Evolutionary conservation across 1,139 yeast species (phyloP).

Genomic region (Tardiomyces blankii): DNA sequence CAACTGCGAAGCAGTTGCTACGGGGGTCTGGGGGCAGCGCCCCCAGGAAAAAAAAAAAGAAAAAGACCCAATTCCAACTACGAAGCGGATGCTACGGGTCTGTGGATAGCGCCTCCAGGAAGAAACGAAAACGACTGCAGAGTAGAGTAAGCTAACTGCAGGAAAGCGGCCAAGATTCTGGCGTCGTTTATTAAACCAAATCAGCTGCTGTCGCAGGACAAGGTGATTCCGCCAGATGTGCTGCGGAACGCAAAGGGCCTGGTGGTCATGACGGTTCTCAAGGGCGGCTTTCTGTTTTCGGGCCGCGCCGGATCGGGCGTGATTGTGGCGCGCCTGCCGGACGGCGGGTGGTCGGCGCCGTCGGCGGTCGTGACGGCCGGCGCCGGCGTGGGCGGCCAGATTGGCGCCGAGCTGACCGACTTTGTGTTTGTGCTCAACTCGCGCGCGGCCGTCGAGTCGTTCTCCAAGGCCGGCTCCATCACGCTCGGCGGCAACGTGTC

Average conservation of each 20-base stretch:
- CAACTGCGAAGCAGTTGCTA: too few species aligned
- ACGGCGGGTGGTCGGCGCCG: conserved; percentile 97
- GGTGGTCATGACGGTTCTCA: conserved; percentile 81
- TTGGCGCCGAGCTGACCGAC: conserved; percentile 94
- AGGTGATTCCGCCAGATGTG: conserved; percentile 79
- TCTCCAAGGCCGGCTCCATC: conserved; percentile 88
- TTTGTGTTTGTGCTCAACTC: conserved; percentile 88
- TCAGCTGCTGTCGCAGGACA: conserved; percentile 82
- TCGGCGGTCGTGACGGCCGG: conserved; percentile 94
- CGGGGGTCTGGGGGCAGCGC: too few species aligned
- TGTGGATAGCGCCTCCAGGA: too few species aligned
- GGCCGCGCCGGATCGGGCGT: conserved; percentile 98
- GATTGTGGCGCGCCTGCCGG: conserved; percentile 85
- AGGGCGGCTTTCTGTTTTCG: conserved; percentile 91
- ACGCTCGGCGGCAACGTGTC: conserved; percentile 94
- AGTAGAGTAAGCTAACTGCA: conserved; percentile 17
- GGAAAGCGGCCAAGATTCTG: conserved; percentile 91
- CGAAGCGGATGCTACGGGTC: too few species aligned
- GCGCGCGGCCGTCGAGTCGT: conserved; percentile 81
- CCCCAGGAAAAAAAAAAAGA: too few species aligned
- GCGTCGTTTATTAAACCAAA: conserved; percentile 92
- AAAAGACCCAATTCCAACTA: too few species aligned
- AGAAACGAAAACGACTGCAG: too few species aligned
- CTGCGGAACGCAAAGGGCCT: conserved; percentile 87
- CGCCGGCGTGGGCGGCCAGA: conserved; percentile 97